These are phyloP conservation scores for Pleurotus tuber-regium DNA, from an alignment of 768 basidiomycete genomes.

Conservation along the genomic window DNA sequence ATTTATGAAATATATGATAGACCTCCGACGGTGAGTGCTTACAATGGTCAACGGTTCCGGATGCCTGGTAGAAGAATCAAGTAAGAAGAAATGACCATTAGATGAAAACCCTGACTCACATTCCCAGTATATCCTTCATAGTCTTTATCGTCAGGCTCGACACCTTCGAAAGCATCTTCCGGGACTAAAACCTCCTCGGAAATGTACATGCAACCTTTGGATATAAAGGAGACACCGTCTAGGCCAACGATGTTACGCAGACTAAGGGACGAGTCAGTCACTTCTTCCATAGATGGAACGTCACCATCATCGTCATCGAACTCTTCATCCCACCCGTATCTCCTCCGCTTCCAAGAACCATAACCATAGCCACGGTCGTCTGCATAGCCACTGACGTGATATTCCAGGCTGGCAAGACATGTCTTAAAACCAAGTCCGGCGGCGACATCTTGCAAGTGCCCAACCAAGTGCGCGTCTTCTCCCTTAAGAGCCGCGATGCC, in stretches of 20 bases:
- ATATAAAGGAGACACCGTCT: conserved; percentile 21
- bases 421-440: conserved; percentile 32
- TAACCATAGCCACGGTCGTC: conserved; percentile 19
- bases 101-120: no score
- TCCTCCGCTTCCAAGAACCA: conserved; percentile 12
- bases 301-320: conserved; percentile 19
- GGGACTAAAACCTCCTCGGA: conserved; percentile 29
- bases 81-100: no score
- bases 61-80: no score
- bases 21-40: conserved; percentile 2
- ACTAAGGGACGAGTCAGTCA: conserved; percentile 15
- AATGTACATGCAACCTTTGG: conserved; percentile 16
- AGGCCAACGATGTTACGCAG: conserved; percentile 30
- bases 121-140: conserved; percentile 43
- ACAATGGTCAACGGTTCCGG: conserved; percentile 30
- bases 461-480: conserved; percentile 19
- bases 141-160: conserved; percentile 30
- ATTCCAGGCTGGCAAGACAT: conserved; percentile 33
- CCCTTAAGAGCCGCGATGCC: conserved; percentile 18
- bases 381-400: conserved; percentile 20
- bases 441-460: conserved; percentile 27
- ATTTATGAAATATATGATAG: conserved; percentile 8
- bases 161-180: conserved; percentile 30
- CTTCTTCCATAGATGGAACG: conserved; percentile 23
- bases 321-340: conserved; percentile 15